Evolutionary conservation across 140 eudicot genomes (phyloP).

Genomic region (Cichorium intybus): DNA sequence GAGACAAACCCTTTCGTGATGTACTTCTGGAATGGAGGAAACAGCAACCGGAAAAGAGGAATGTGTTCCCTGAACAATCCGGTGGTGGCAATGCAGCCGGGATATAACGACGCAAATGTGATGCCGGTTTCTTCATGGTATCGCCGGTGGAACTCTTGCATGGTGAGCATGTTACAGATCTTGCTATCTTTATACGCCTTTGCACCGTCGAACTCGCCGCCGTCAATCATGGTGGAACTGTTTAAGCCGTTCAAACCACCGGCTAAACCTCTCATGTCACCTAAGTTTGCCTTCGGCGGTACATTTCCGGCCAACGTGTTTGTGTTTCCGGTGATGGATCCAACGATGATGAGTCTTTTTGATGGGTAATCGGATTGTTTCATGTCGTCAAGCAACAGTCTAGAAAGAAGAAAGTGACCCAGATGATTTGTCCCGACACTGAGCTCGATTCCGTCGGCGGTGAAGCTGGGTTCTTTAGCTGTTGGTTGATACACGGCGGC

Average conservation of each 20-base stretch:
- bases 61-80: slow-evolving; percentile 89
- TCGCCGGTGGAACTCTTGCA: slow-evolving; percentile 94
- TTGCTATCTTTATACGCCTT: slow-evolving; percentile 97
- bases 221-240: slow-evolving; percentile 86
- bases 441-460: slow-evolving; percentile 92
- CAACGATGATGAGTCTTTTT: slow-evolving; percentile 78
- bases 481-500: slow-evolving; percentile 92
- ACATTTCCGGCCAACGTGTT: slow-evolving; percentile 92
- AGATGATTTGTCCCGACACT: slow-evolving; percentile 92
- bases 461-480: slow-evolving; percentile 76
- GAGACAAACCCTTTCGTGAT: slow-evolving; percentile 91
- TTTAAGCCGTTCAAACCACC: slow-evolving; percentile 72
- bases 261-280: slow-evolving; percentile 81
- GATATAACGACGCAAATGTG: slow-evolving; percentile 79
- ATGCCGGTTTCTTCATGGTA: slow-evolving; percentile 88
- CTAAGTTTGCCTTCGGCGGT: slow-evolving; percentile 87
- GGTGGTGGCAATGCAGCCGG: slow-evolving; percentile 91
- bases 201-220: slow-evolving; percentile 86
- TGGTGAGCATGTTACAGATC: slow-evolving; percentile 95
- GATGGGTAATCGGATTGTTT: slow-evolving; percentile 83
- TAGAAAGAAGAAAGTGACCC: slow-evolving; percentile 80
- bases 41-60: slow-evolving; percentile 65
- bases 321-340: slow-evolving; percentile 93
- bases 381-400: slow-evolving; percentile 72
- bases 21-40: slow-evolving; percentile 93